These are phyloP conservation scores for Berberis vulgaris DNA, from an alignment of 164 flowering plant species.

Conservation along the genomic window DNA sequence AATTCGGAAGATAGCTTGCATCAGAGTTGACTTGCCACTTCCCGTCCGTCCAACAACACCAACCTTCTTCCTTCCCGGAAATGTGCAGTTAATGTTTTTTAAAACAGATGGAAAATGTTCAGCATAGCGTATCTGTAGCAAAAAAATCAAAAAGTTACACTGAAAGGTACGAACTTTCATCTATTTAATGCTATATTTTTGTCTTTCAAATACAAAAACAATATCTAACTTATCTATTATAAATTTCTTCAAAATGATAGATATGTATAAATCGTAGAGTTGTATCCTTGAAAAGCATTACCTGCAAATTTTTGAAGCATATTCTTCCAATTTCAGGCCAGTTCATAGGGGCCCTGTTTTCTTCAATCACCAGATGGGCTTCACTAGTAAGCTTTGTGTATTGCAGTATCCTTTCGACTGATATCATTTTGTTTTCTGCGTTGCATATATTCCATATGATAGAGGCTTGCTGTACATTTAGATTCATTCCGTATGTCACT, in stretches of 20 bases:
- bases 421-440: constrained; percentile 93
- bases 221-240: too few relatives aligned
- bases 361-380: constrained; percentile 69
- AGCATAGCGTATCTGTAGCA: constrained; percentile 27
- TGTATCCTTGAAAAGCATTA: constrained; percentile 11
- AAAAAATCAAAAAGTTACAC: neutral
- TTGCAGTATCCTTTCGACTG: constrained; percentile 91
- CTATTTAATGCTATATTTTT: too few relatives aligned
- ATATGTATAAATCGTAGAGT: neutral
- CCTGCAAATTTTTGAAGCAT: constrained; percentile 67
- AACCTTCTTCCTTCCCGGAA: constrained; percentile 28
- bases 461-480: constrained; percentile 80
- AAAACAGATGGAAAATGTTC: constrained; percentile 31
- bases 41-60: constrained; percentile 35
- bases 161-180: too few relatives aligned
- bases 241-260: too few relatives aligned
- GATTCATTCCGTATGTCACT: constrained; percentile 87
- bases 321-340: constrained; percentile 85
- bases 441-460: constrained; percentile 95
- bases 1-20: constrained; percentile 62
- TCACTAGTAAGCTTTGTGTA: constrained; percentile 72
- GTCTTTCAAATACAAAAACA: too few relatives aligned
- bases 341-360: constrained; percentile 47
- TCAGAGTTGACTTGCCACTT: constrained; percentile 34
- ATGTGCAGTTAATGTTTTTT: constrained; percentile 26